Base-by-base conservation (phyloP, 2,329 filamentous ascomycete species). In the Scleromitrula shiraiana region DNA sequence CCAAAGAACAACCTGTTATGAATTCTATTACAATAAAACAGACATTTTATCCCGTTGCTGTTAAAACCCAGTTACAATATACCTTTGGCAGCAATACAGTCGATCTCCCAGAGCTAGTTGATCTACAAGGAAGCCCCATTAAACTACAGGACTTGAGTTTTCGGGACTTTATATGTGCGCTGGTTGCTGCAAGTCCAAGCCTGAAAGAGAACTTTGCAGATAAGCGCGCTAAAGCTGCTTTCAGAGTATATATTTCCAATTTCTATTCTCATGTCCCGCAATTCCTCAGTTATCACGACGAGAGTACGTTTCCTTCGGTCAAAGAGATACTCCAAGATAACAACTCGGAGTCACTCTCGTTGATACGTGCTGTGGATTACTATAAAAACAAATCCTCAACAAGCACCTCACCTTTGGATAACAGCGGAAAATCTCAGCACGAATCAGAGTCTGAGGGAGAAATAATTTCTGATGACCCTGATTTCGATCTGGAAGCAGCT, bases 211-310 rank as follows among this genome's bases (percentile, higher is more conserved):
- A 3, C 7, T 30, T 51, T 2, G 26, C 23, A 14, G 27, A 36
- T 7, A 52, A 45, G 32, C 36, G 40, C 30, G 27, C 48, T 2
- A 46, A 36, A 22, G 37, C 33, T 14, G 46, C 50, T n/a, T 49
- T 50, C 29, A 52, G 38, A 19, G 26, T 14, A n/a, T 52, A 46
- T 30, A 8, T 50, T 17, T 7, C 2, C 8, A 9, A 37, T 27
- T 52, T 43, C 27, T 52, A 52, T 33, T 23, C 14, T 17, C 44
- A 50, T 17, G 23, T 47, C n/a, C 44, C 44, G 15, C 15, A 33
- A 2, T 32, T 15, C 29, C 14, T 5, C 14, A 5, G 14, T 32
- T 32, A 17, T 19, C 33, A 36, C n/a, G n/a, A n/a, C n/a, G n/a
- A n/a, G n/a, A n/a, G n/a, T n/a, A n/a, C n/a, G n/a, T n/a, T n/a